Percentiles rank a stretch among this genome's conserved stretches.
phyloP scores from a whole-genome alignment of 176 grass and related monocot genomes.

The Eleusine indica region DNA sequence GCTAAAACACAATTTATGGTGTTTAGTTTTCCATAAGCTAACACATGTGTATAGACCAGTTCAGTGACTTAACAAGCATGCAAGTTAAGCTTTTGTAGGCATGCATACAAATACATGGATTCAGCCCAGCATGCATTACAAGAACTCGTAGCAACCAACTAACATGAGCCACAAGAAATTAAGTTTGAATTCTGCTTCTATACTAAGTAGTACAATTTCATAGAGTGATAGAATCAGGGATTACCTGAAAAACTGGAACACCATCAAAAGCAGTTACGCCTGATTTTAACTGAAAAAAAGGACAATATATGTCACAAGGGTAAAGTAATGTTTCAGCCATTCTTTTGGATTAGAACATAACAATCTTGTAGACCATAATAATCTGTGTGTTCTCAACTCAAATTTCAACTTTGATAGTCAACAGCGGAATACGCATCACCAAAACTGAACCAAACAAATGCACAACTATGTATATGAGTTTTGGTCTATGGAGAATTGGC shows the following conservation, averaged over 20 bases:
- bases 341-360: conserved; percentile 22
- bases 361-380: conserved; percentile 8
- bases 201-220: conserved; percentile 13
- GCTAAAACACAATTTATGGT: neutral
- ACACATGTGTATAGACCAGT: neutral
- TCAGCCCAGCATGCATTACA: conserved; percentile 20
- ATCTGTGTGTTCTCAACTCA: neutral
- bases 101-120: conserved; percentile 3
- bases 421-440: neutral
- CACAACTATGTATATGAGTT: neutral
- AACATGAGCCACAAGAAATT: neutral
- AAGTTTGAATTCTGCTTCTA: neutral
- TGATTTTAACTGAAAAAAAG: conserved; percentile 81
- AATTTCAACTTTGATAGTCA: neutral
- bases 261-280: conserved; percentile 89
- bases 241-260: conserved; percentile 98
- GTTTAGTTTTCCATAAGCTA: conserved; percentile 10
- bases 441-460: neutral
- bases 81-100: neutral
- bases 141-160: neutral
- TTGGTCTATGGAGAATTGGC: neutral
- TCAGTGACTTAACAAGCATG: neutral
- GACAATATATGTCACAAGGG: conserved; percentile 1
- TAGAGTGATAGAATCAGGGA: neutral
- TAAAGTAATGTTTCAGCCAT: conserved; percentile 19